phyloP scores from a whole-genome alignment of 441 rosid genomes.

The Mallotus repandus region DNA sequence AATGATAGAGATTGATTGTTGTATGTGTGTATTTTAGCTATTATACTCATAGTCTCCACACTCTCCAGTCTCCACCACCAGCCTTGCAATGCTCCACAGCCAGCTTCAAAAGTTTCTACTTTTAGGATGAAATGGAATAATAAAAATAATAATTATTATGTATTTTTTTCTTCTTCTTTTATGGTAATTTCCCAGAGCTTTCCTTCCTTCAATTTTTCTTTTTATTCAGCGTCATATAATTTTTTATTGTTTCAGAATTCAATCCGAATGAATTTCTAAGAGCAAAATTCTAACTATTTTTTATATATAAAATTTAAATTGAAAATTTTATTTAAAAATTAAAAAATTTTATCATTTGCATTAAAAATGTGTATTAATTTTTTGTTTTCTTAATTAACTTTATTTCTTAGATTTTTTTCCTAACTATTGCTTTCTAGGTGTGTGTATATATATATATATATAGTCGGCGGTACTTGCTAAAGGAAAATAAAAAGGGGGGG shows the following conservation, averaged over 20 bases:
- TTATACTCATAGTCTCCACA: not conserved
- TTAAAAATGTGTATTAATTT: too few relatives aligned
- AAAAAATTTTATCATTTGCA: too few relatives aligned
- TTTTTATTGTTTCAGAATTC: too few relatives aligned
- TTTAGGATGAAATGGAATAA: slow-evolving; percentile 18
- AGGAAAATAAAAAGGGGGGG: slow-evolving; percentile 15
- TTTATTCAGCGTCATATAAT: too few relatives aligned
- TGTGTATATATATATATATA: not conserved
- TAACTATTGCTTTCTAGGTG: slow-evolving; percentile 1
- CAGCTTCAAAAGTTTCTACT: slow-evolving; percentile 32
- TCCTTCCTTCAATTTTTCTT: not conserved
- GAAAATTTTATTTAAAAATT: too few relatives aligned
- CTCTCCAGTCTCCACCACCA: slow-evolving; percentile 16
- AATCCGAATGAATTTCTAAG: too few relatives aligned
- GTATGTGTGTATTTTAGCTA: slow-evolving; percentile 5
- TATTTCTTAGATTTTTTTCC: too few relatives aligned
- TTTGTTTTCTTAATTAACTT: too few relatives aligned
- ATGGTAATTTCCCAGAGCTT: slow-evolving; percentile 27
- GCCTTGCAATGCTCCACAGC: slow-evolving; percentile 44
- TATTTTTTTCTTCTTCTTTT: slow-evolving; percentile 15
- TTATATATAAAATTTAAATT: too few relatives aligned
- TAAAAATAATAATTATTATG: not conserved
- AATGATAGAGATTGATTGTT: slow-evolving; percentile 13
- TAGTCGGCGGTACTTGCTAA: slow-evolving; percentile 36
- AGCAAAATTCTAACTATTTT: too few relatives aligned